These are phyloP conservation scores for Penicillium glabrum DNA, from an alignment of 2,329 filamentous ascomycete species.

Conservation along the genomic window DNA sequence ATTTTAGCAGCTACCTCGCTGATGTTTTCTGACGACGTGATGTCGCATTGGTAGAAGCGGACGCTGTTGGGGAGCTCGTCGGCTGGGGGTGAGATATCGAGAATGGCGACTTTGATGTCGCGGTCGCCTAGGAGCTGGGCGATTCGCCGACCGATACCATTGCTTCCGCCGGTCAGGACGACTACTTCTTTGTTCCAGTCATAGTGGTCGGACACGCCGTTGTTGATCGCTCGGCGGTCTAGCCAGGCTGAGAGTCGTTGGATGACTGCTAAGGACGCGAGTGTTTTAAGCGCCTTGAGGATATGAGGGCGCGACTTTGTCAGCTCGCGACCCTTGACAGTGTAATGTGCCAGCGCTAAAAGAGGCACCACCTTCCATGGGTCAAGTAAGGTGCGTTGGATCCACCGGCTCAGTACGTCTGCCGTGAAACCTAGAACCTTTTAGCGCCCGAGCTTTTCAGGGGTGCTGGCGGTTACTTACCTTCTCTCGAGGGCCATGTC, in stretches of 20 bases:
- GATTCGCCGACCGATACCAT: slow-evolving; percentile 69
- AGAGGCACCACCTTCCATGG: slow-evolving; percentile 65
- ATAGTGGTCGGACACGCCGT: slow-evolving; percentile 35
- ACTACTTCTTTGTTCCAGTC: slow-evolving; percentile 68
- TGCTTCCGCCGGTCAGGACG: slow-evolving; percentile 71
- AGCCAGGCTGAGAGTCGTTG: slow-evolving; percentile 53
- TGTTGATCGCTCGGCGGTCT: slow-evolving; percentile 52
- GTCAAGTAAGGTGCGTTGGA: slow-evolving; percentile 64
- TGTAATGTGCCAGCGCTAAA: slow-evolving; percentile 63
- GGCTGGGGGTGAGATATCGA: slow-evolving; percentile 53
- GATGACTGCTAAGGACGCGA: slow-evolving; percentile 55
- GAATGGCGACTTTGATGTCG: slow-evolving; percentile 66
- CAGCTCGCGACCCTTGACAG: slow-evolving; percentile 59
- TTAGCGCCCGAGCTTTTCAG: not conserved
- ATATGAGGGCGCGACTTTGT: slow-evolving; percentile 53
- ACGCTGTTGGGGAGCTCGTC: slow-evolving; percentile 47
- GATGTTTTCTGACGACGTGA: slow-evolving; percentile 60
- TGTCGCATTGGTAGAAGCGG: slow-evolving; percentile 69
- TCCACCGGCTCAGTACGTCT: slow-evolving; percentile 59
- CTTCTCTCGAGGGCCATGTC: slow-evolving; percentile 35
- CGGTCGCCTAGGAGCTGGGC: slow-evolving; percentile 65
- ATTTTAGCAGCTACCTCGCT: slow-evolving; percentile 54
- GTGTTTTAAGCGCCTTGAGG: slow-evolving; percentile 53
- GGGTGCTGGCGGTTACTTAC: slow-evolving; percentile 15
- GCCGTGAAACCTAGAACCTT: slow-evolving; percentile 50